Percentiles rank a stretch among this genome's conserved stretches.
Conservation (phyloP, 129 eudicot species). For the Deinandra increscens region DNA sequence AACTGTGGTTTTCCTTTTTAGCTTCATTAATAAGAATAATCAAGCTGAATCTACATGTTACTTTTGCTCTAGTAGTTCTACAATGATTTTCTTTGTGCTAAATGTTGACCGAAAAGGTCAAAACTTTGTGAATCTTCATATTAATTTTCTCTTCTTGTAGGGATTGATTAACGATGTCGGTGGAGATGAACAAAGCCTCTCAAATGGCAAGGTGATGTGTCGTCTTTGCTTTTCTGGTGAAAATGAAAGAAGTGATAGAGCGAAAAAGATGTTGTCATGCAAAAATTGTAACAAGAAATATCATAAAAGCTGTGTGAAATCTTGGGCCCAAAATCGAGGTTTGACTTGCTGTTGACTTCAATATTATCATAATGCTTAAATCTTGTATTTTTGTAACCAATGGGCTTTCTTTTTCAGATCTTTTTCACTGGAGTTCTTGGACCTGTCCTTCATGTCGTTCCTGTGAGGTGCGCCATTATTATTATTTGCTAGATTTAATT, state of each 20-base stretch:
- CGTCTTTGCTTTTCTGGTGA: conserved; percentile 80
- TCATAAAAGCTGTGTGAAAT: conserved; percentile 69
- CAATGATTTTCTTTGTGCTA: conserved; percentile 1
- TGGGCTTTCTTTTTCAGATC: conserved; percentile 48
- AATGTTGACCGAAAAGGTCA: neutral
- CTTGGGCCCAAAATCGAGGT: conserved; percentile 93
- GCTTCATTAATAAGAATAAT: neutral
- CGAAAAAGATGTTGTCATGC: conserved; percentile 81
- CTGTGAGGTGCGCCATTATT: conserved; percentile 57
- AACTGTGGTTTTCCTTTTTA: neutral
- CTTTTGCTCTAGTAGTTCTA: neutral
- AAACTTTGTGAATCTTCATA: neutral
- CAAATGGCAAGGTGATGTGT: conserved; percentile 69
- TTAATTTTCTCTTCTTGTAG: conserved; percentile 26
- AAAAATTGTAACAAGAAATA: conserved; percentile 77
- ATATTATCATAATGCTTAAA: neutral
- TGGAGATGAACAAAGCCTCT: conserved; percentile 65
- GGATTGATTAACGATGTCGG: conserved; percentile 42
- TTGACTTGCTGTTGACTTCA: conserved; percentile 1
- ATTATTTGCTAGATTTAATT: neutral
- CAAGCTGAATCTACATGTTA: neutral
- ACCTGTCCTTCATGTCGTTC: conserved; percentile 80
- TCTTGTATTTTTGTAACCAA: conserved; percentile 14
- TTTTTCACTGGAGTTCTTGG: conserved; percentile 94
- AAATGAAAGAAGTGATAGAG: conserved; percentile 74